phyloP scores from a whole-genome alignment of 768 basidiomycete species.

The Podaxis sp. region DNA sequence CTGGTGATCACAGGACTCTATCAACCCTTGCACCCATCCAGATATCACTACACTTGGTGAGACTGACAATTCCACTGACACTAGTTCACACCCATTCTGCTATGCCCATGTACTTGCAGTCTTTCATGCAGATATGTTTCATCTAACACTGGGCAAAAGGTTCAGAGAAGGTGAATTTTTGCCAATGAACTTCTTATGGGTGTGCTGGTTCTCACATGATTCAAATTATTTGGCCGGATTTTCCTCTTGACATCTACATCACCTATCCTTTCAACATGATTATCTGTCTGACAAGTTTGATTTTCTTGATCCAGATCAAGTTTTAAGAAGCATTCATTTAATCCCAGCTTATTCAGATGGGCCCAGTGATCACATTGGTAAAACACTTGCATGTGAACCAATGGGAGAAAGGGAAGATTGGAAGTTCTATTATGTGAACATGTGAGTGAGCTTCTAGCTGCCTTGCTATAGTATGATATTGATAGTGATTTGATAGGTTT shows the following conservation, averaged over 20 bases:
- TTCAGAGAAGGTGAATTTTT: neutral
- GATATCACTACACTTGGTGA: neutral
- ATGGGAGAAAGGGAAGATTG: neutral
- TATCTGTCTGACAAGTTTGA: neutral
- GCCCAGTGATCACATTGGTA: neutral
- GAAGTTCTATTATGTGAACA: neutral
- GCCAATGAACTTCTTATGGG: too few species aligned
- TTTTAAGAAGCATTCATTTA: neutral
- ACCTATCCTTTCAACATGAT: neutral
- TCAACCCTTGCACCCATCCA: too few species aligned
- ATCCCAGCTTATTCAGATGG: neutral
- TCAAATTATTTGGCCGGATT: neutral
- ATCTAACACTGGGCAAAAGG: neutral
- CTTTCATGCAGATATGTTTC: neutral
- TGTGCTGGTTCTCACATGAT: neutral
- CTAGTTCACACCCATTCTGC: neutral
- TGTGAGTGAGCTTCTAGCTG: too few species aligned
- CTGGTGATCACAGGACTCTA: neutral
- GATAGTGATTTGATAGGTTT: too few species aligned
- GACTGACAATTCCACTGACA: neutral
- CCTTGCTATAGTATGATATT: too few species aligned
- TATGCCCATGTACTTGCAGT: neutral
- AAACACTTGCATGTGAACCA: neutral
- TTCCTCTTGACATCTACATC: neutral
- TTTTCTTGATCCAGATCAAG: neutral